Conservation (phyloP, 2,329 filamentous ascomycete species). For the Diplodia sapinea region DNA sequence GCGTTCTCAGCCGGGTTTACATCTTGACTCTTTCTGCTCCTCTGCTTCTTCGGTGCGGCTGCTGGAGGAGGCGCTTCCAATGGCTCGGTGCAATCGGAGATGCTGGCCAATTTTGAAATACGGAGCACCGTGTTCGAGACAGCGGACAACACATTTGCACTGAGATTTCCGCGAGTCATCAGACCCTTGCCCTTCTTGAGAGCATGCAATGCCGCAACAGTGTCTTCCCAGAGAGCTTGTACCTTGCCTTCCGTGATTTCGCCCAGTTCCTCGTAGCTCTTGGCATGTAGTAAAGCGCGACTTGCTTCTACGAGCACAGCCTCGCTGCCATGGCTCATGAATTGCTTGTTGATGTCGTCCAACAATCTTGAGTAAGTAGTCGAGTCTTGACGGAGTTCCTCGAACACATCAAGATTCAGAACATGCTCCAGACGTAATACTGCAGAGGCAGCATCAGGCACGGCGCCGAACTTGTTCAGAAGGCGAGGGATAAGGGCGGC, state of each 20-base stretch:
- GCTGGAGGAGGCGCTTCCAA: slow-evolving; percentile 64
- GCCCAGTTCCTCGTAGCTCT: slow-evolving; percentile 84
- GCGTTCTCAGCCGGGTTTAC: slow-evolving; percentile 44
- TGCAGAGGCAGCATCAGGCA: slow-evolving; percentile 81
- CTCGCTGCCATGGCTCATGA: slow-evolving; percentile 88
- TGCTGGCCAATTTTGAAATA: slow-evolving; percentile 78
- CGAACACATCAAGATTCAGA: slow-evolving; percentile 85
- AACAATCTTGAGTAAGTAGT: slow-evolving; percentile 79
- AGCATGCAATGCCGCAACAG: slow-evolving; percentile 72
- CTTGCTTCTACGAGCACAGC: slow-evolving; percentile 84
- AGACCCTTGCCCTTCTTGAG: slow-evolving; percentile 74
- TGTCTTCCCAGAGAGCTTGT: slow-evolving; percentile 83
- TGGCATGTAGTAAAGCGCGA: slow-evolving; percentile 80
- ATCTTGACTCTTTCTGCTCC: slow-evolving; percentile 25
- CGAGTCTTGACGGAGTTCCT: slow-evolving; percentile 85
- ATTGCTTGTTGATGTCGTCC: slow-evolving; percentile 92
- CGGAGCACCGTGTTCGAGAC: slow-evolving; percentile 77
- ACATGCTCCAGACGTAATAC: slow-evolving; percentile 86
- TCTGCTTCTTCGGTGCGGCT: slow-evolving; percentile 50
- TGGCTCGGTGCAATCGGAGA: slow-evolving; percentile 76
- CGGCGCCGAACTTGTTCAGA: slow-evolving; percentile 91
- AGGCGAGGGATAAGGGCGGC: slow-evolving; percentile 81
- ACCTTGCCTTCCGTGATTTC: slow-evolving; percentile 84
- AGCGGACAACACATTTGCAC: slow-evolving; percentile 68
- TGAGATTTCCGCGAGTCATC: slow-evolving; percentile 71